Evolutionary conservation across 495 filamentous ascomycete species (phyloP).

Genomic region (Neurospora sp.): DNA sequence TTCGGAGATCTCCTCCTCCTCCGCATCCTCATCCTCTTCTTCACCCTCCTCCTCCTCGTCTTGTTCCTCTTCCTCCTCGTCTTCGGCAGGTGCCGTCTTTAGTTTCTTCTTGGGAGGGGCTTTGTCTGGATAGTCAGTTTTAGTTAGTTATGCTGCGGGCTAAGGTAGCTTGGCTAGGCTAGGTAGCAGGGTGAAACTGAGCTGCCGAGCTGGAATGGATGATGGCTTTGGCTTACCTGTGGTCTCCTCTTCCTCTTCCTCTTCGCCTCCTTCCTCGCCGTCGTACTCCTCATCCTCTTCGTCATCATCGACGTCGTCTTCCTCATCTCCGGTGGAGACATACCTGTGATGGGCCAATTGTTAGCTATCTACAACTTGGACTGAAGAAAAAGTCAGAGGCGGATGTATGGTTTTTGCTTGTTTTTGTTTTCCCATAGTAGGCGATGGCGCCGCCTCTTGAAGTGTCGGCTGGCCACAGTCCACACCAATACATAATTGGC

Average conservation of each 20-base stretch:
- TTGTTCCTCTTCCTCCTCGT: slow-evolving; percentile 22
- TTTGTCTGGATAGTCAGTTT: slow-evolving; percentile 13
- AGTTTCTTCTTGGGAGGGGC: slow-evolving; percentile 40
- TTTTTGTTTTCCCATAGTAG: not conserved
- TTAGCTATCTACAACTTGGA: not conserved
- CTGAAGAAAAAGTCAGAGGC: too few relatives aligned
- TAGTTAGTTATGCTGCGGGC: too few relatives aligned
- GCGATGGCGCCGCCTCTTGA: not conserved
- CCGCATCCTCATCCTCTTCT: slow-evolving; percentile 21
- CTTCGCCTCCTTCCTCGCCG: slow-evolving; percentile 25
- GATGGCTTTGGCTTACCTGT: slow-evolving; percentile 12
- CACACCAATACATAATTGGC: not conserved
- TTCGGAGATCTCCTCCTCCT: slow-evolving; percentile 18
- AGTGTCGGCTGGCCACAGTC: not conserved
- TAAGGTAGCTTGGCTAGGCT: not conserved
- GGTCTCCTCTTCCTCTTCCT: slow-evolving; percentile 18
- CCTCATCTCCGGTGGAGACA: slow-evolving; percentile 26
- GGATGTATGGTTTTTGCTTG: not conserved
- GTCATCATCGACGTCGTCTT: slow-evolving; percentile 26
- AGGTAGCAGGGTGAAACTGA: too few relatives aligned
- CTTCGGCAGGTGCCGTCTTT: slow-evolving; percentile 28
- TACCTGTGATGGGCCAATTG: slow-evolving; percentile 16
- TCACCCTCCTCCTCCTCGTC: slow-evolving; percentile 23
- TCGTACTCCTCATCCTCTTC: slow-evolving; percentile 26
- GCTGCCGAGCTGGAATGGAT: not conserved